Evolutionary conservation across 2,329 filamentous ascomycete species (phyloP), one percentile per base, ranked within the genome.

Genomic region (Cyclaneusma minus): DNA sequence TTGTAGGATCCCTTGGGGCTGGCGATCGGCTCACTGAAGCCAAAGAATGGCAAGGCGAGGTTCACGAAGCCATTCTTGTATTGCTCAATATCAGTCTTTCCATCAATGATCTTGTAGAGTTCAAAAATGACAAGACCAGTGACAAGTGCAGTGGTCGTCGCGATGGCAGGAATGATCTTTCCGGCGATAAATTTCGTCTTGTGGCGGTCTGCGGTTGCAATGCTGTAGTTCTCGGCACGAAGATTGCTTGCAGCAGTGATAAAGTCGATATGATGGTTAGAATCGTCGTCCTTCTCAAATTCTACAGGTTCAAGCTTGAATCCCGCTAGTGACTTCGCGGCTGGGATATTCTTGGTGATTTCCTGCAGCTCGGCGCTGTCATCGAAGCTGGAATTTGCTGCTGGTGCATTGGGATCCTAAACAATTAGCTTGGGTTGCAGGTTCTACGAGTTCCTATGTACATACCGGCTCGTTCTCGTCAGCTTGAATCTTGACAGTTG

Each of bases 21-120:
- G 4, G 75, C 74, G 42, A 98, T 91, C 3, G 89, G 89, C 56
- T 98, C 89, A 45, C 83, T 92, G 67, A 98, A 98, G 20, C 87
- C 87, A 42, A 98, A 93, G 67, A 98, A 95, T 1, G 89, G 89
- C 36, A 98, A 60, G 2, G 89, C 89, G 39, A 98, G 58, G 57
- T 98, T 98, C 56, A 95, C 66, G 54, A 98, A 98, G 10, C 89
- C 89, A 48, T 98, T 98, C 69, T 95, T 95, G 73, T 91, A 98
- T 55, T 95, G 81, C 57, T 95, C 89, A 37, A 94, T 77, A 41
- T 95, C 83, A n/a, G 67, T 70, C 64, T 98, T 94, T 47, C 84
- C 87, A 45, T 95, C 89, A 23, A 98, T 64, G 36, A 98, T 69
- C 70, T 98, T 98, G 74, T 82, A 94, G 24, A 95, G 59, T 59